These are phyloP conservation scores for Aspergillus sp. DNA, from an alignment of 2,329 filamentous ascomycete genomes.

Conservation along the genomic window DNA sequence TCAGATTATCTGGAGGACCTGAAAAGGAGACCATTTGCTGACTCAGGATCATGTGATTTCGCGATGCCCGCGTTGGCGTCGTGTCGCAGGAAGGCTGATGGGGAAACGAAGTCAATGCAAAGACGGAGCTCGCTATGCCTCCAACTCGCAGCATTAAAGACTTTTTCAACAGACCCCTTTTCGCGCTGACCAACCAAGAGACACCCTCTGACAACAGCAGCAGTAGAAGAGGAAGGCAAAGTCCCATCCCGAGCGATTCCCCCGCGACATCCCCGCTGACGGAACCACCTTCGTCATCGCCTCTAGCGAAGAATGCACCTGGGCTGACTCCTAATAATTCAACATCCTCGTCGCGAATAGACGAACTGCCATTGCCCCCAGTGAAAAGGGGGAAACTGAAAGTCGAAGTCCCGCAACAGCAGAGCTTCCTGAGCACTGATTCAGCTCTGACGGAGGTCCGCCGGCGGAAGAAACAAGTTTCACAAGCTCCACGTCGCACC, in stretches of 20 bases:
- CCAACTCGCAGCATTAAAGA: conserved; percentile 32
- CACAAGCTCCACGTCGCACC: conserved; percentile 33
- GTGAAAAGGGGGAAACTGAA: not conserved
- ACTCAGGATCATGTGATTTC: conserved; percentile 12
- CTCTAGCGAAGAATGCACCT: conserved; percentile 10
- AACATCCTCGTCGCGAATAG: not conserved
- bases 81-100: not conserved
- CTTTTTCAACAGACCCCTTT: conserved; percentile 39
- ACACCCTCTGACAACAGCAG: not conserved
- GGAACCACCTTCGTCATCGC: conserved; percentile 16
- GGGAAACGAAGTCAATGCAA: not conserved
- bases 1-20: not conserved
- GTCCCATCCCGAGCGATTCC: not conserved
- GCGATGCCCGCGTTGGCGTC: conserved; percentile 8
- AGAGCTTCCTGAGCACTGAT: conserved; percentile 13
- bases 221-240: not conserved
- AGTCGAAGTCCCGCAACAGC: not conserved
- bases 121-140: conserved; percentile 15
- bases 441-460: not conserved
- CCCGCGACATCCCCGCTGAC: conserved; percentile 21
- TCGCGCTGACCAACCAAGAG: conserved; percentile 4
- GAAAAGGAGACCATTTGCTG: not conserved
- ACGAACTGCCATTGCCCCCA: not conserved
- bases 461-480: conserved; percentile 9
- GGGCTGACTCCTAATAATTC: conserved; percentile 1